phyloP scores from a whole-genome alignment of 2,329 filamentous ascomycete species.

The Paramyrothecium sp. region DNA sequence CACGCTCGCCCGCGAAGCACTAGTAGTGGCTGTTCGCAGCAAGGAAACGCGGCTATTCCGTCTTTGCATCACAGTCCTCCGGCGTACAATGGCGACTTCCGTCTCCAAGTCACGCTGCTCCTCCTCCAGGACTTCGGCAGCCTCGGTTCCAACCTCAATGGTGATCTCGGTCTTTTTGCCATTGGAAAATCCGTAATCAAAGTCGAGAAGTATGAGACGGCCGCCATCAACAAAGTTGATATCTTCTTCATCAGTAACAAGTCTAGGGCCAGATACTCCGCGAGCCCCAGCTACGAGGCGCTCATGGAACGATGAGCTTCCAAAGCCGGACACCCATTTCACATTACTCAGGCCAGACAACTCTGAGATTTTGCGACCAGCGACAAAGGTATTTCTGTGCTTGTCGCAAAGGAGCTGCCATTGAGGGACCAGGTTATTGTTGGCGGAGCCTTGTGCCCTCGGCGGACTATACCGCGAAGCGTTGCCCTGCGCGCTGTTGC shows the following conservation, averaged over 20 bases:
- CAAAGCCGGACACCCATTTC: slow-evolving; percentile 66
- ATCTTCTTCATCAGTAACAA: slow-evolving; percentile 66
- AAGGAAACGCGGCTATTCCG: slow-evolving; percentile 47
- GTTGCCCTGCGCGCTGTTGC: slow-evolving; percentile 25
- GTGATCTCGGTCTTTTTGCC: slow-evolving; percentile 58
- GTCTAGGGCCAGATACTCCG: slow-evolving; percentile 60
- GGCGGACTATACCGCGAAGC: slow-evolving; percentile 29
- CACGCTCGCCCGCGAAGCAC: slow-evolving; percentile 23
- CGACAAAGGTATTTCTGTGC: slow-evolving; percentile 67
- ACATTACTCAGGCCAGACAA: slow-evolving; percentile 66
- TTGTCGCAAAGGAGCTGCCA: slow-evolving; percentile 71
- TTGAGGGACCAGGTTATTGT: slow-evolving; percentile 50
- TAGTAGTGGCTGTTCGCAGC: slow-evolving; percentile 48
- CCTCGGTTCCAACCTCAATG: slow-evolving; percentile 71
- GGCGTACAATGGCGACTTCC: slow-evolving; percentile 75
- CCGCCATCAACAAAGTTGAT: slow-evolving; percentile 78
- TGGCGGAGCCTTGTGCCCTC: slow-evolving; percentile 20
- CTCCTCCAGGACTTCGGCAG: slow-evolving; percentile 70
- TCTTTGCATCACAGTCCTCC: slow-evolving; percentile 68
- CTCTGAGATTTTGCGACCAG: slow-evolving; percentile 63
- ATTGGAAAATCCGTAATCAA: slow-evolving; percentile 60
- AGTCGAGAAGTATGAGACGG: slow-evolving; percentile 70
- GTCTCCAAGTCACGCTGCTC: slow-evolving; percentile 72
- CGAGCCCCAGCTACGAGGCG: slow-evolving; percentile 70
- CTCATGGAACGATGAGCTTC: slow-evolving; percentile 46